Percentiles rank a stretch among this genome's conserved stretches.
Evolutionary conservation across 805 yeast genomes (phyloP).

Genomic region (Nakazawaea populi): DNA sequence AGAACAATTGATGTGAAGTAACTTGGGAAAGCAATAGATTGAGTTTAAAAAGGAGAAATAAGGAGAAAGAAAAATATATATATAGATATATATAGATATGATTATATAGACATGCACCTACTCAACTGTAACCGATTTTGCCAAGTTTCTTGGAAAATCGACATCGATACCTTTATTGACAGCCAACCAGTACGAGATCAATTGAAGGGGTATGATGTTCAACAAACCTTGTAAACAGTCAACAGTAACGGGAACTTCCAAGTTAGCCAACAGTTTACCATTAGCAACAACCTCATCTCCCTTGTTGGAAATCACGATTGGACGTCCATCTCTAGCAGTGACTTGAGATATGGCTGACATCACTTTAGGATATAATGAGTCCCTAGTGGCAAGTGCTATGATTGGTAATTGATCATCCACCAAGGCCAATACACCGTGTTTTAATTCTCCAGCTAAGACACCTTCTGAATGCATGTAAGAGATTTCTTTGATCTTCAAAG

Average conservation of each 20-base stretch:
- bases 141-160: constrained; percentile 97
- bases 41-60: too few relatives aligned
- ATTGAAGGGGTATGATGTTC: constrained; percentile 90
- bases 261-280: constrained; percentile 55
- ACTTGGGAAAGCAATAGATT: too few relatives aligned
- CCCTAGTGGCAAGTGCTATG: constrained; percentile 93
- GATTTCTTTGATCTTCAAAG: constrained; percentile 94
- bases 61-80: too few relatives aligned
- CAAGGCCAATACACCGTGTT: constrained; percentile 95
- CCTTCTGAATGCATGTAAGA: constrained; percentile 99
- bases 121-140: constrained; percentile 97
- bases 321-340: constrained; percentile 95
- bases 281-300: constrained; percentile 61
- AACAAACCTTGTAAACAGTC: constrained; percentile 97
- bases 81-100: too few relatives aligned
- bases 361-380: constrained; percentile 92
- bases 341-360: constrained; percentile 96
- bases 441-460: constrained; percentile 97
- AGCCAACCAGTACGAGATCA: constrained; percentile 96
- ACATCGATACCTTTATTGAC: constrained; percentile 93
- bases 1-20: too few relatives aligned
- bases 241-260: constrained; percentile 92
- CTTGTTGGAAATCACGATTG: constrained; percentile 84
- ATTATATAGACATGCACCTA: constrained; percentile 25
- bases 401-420: constrained; percentile 94